These are phyloP conservation scores for Limtongozyma cylindracea DNA, from an alignment of 805 yeast genomes.

Conservation along the genomic window DNA sequence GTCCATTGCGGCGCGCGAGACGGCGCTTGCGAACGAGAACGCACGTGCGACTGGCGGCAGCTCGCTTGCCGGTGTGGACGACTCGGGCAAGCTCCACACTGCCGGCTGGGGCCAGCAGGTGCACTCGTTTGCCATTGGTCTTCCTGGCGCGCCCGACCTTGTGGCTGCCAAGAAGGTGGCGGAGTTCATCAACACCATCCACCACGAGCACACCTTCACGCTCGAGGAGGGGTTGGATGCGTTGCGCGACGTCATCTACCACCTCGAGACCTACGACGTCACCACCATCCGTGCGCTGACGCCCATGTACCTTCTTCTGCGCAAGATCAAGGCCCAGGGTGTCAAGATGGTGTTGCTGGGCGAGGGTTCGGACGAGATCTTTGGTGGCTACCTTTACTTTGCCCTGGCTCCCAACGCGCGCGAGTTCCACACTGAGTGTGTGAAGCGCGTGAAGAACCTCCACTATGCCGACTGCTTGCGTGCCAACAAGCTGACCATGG, in stretches of 20 bases:
- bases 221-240: slow-evolving; percentile 94
- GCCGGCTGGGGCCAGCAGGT: slow-evolving; percentile 59
- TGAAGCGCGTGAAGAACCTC: slow-evolving; percentile 88
- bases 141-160: slow-evolving; percentile 95
- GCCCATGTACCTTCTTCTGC: slow-evolving; percentile 88
- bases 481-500: slow-evolving; percentile 99
- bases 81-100: slow-evolving; percentile 55
- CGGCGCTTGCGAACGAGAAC: slow-evolving; percentile 42
- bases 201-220: slow-evolving; percentile 96
- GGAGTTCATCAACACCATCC: slow-evolving; percentile 83
- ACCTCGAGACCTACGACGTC: slow-evolving; percentile 93
- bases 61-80: slow-evolving; percentile 91
- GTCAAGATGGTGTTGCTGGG: slow-evolving; percentile 98
- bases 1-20: slow-evolving; percentile 90
- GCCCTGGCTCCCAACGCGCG: slow-evolving; percentile 86
- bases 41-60: no score
- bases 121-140: slow-evolving; percentile 93
- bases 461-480: slow-evolving; percentile 93
- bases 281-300: slow-evolving; percentile 98
- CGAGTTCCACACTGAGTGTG: slow-evolving; percentile 92
- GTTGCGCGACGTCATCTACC: slow-evolving; percentile 78
- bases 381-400: slow-evolving; percentile 95
- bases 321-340: slow-evolving; percentile 98
- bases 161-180: slow-evolving; percentile 94
- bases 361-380: slow-evolving; percentile 97